Base-by-base conservation (phyloP, 1,284 basidiomycete genomes). In the Peniophora sp. region DNA sequence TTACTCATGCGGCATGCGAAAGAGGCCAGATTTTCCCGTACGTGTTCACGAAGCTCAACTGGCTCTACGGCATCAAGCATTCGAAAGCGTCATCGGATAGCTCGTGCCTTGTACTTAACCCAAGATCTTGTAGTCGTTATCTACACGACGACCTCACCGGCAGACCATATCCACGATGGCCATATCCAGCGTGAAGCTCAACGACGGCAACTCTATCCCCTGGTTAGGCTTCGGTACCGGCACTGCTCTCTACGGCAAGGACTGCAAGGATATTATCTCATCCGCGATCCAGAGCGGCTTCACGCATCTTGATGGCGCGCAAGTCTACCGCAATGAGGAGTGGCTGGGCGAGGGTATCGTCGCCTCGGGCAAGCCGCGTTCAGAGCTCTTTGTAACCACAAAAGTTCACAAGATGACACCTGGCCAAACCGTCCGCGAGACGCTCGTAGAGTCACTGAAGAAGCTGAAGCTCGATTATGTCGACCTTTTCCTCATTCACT, bases 401-500 rank as follows among this genome's bases (percentile, higher is more conserved):
- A 88, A 88, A 62, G 67, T 88, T 36, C 58, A 59, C 32, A 57
- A 54, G 41, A 51, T 73, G 1, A 60, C 60, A 3, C 56, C 70
- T 39, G 72, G 75, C 24, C 62, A 76, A 63, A 70, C 76, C 44
- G 68, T 83, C 36, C 76, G 73, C 51, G 71, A 73, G 18, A 68
- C 72, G 1, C 65, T 89, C 18, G 58, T 74, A 23, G 70, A 64
- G 44, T 84, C 81, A 3, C 65, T 88, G 51, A 61, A 69, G 61
- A 81, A 81, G 64, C 72, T 94, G 3, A 73, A 74, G 32, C 49
- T 83, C 42, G 74, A 82, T 49, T 81, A 88, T 51, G 87, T 94
- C 50, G 88, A 90, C 64, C 67, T 88, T 35, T 92, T 82, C 68
- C 72, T 94, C 47, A 75, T 94, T 52, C 92, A 94, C 63, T 72